Evolutionary conservation across 768 basidiomycete genomes (phyloP).

Genomic region (Mycena leptocephala): DNA sequence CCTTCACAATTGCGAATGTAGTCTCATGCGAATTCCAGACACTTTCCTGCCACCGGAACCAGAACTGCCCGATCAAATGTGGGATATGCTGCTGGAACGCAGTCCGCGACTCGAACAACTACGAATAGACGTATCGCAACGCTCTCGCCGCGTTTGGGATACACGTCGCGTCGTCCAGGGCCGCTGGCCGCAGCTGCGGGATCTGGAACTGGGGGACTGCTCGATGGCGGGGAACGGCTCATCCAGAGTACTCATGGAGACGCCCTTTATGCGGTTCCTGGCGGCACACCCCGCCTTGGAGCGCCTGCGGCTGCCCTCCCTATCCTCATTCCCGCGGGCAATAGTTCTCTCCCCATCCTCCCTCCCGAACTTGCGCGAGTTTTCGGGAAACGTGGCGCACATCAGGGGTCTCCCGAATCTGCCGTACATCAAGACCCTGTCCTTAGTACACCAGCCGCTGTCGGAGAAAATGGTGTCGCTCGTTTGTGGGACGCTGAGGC

Average conservation of each 20-base stretch:
- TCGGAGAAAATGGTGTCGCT: constrained; percentile 32
- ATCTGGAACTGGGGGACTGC: constrained; percentile 36
- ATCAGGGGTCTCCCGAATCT: constrained; percentile 32
- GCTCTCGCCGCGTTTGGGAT: constrained; percentile 38
- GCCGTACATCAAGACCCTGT: constrained; percentile 24
- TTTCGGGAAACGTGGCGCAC: constrained; percentile 29
- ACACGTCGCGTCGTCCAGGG: constrained; percentile 37
- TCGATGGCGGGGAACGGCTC: constrained; percentile 28
- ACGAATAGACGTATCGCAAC: constrained; percentile 34
- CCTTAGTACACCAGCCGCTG: constrained; percentile 33
- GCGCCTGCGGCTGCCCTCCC: constrained; percentile 29
- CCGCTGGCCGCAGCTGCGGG: constrained; percentile 30
- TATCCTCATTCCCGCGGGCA: constrained; percentile 35
- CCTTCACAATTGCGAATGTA: not conserved
- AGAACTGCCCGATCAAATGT: constrained; percentile 37
- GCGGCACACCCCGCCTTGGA: constrained; percentile 29
- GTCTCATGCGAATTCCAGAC: constrained; percentile 22
- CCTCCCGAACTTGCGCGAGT: constrained; percentile 28
- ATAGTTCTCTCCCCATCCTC: constrained; percentile 23
- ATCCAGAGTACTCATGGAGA: constrained; percentile 29
- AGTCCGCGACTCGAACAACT: constrained; percentile 35
- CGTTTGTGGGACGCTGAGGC: constrained; percentile 30
- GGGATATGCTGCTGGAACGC: constrained; percentile 35
- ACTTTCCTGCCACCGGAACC: constrained; percentile 34
- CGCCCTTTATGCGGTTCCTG: constrained; percentile 36